phyloP scores from a whole-genome alignment of 2,329 filamentous ascomycete species.

The Ceratocystis diversiconidia region DNA sequence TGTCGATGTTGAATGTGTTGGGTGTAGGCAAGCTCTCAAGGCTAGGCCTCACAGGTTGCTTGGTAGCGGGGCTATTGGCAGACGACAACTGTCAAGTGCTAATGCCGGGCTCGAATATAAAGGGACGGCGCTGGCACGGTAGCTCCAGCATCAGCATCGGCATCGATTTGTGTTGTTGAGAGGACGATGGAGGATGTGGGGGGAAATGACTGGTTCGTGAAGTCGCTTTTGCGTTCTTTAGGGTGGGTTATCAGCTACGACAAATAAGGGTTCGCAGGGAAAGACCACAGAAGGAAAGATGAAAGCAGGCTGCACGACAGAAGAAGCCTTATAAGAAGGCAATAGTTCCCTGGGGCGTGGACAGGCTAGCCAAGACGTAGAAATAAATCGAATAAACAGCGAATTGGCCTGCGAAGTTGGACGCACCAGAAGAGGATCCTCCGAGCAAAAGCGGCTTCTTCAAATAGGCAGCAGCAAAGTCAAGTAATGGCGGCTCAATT shows the following conservation, averaged over 20 bases:
- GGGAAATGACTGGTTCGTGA: background rate
- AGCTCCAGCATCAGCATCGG: conserved; percentile 18
- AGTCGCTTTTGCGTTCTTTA: background rate
- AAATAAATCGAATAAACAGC: conserved; percentile 1
- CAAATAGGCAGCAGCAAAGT: background rate
- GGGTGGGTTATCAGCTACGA: background rate
- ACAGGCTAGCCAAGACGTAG: background rate
- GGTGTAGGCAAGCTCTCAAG: background rate
- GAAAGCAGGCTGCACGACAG: background rate
- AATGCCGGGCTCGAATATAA: conserved; percentile 16
- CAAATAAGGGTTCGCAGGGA: background rate
- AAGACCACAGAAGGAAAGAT: background rate
- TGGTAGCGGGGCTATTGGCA: background rate
- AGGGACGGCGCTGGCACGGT: conserved; percentile 15
- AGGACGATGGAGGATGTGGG: background rate
- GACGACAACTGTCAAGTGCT: conserved; percentile 15
- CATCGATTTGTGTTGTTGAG: background rate
- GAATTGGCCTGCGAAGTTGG: background rate
- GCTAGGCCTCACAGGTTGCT: background rate
- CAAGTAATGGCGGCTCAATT: background rate
- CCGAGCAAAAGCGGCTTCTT: background rate
- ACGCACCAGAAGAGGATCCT: background rate
- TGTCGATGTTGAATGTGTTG: too few relatives aligned
- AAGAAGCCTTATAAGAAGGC: background rate
- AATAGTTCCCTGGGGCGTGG: background rate